Base-by-base conservation (phyloP, 495 filamentous ascomycete genomes). In the Penicillium chermesinum region DNA sequence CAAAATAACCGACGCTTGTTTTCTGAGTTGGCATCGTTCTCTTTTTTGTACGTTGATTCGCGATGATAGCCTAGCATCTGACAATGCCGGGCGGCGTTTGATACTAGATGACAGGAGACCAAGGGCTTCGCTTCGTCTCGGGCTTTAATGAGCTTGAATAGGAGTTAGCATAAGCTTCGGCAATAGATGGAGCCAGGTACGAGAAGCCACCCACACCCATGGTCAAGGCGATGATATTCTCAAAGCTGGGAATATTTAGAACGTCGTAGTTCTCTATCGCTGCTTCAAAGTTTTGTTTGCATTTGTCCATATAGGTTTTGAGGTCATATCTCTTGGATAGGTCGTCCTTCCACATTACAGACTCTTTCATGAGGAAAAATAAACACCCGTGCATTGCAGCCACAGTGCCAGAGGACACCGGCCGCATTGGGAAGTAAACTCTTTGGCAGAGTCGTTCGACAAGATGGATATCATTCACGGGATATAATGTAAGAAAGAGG, bases 381-480 rank as follows among this genome's bases (percentile, higher is more conserved):
- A 63, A 18, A 16, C 58, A 41, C 4, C 56, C 59, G 51, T 63
- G 51, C 55, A 62, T 58, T 4, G 41, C 39, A 12, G 59, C 54
- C 7, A 59, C 19, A 41, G 54, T 42, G 13, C 55, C 56, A 6
- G 41, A 17, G 4, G 53, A 52, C 7, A 52, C 25, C 1, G 48
- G 38, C 20, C 47, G 40, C 25, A 51, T 51, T 7, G 59, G 53
- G n/a, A 57, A 63, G 16, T 63, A 63, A n/a, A 57, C 53, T 32
- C 36, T 52, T 20, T 56, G 50, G 37, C 53, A 63, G 9, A 63
- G 44, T 25, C 38, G 21, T 22, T 59, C 59, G 2, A 63, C 46
- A 40, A 63, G 15, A 2, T 33, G 20, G 1, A 46, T 15, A 39
- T 55, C 48, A 25, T 50, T 59, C 10, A 63, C 21, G 1, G 55